Percentiles rank a stretch among this genome's conserved stretches.
These are phyloP conservation scores for Plasmodium vinckei DNA, from an alignment of 169 alveolate genomes.

Conservation along the genomic window DNA sequence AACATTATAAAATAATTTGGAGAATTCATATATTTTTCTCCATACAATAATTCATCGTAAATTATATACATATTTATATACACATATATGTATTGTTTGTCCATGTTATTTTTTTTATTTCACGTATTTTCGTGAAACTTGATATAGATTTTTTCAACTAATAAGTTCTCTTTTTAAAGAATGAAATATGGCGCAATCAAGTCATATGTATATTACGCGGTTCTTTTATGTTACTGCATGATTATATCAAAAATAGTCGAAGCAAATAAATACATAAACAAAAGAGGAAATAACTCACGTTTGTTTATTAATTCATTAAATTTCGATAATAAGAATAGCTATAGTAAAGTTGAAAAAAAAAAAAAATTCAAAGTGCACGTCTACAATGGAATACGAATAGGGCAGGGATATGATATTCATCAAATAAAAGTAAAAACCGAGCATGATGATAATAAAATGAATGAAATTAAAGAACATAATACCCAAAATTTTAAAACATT, in stretches of 20 bases:
- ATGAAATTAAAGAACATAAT: conserved; percentile 72
- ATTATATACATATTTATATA: too few relatives aligned
- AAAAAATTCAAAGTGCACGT: background rate
- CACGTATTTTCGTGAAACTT: too few relatives aligned
- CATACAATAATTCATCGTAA: too few relatives aligned
- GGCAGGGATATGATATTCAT: conserved; percentile 88
- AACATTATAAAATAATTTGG: too few relatives aligned
- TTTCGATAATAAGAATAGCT: background rate
- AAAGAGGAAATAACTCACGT: background rate
- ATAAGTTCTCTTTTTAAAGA: too few relatives aligned
- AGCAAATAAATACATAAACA: background rate
- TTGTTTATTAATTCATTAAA: background rate
- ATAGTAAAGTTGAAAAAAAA: background rate
- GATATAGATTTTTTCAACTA: too few relatives aligned
- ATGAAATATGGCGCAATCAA: too few relatives aligned
- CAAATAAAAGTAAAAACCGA: conserved; percentile 73
- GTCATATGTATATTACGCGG: too few relatives aligned
- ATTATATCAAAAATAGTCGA: background rate
- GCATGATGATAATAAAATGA: conserved; percentile 24
- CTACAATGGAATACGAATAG: conserved; percentile 71
- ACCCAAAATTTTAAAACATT: conserved; percentile 77
- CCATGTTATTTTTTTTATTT: too few relatives aligned
- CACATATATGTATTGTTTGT: too few relatives aligned
- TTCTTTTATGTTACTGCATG: background rate
- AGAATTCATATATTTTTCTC: too few relatives aligned